Conservation (phyloP, 1,284 basidiomycete species). For the Thelephora terrestris region DNA sequence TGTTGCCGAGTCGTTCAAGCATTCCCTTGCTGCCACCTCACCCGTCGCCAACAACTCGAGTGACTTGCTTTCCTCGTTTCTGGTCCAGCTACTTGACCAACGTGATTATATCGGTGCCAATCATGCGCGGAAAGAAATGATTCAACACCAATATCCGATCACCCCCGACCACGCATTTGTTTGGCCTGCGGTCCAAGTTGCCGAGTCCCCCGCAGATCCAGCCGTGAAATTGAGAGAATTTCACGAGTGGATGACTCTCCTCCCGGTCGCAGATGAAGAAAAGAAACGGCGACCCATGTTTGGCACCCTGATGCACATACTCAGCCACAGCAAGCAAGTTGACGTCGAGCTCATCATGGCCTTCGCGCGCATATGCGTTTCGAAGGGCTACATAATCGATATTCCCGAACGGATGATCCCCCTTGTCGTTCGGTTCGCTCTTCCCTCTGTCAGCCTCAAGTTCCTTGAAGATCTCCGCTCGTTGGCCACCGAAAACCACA, state of each 20-base stretch:
- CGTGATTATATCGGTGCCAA: constrained; percentile 17
- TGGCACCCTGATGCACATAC: constrained; percentile 4
- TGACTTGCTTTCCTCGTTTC: constrained; percentile 9
- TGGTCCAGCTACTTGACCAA: constrained; percentile 13
- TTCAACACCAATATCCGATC: constrained; percentile 22
- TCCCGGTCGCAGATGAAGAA: constrained; percentile 18
- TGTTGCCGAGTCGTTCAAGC: background rate
- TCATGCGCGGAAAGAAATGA: constrained; percentile 22
- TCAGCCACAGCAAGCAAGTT: constrained; percentile 7
- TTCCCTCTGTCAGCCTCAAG: constrained; percentile 6
- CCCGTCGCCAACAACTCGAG: background rate
- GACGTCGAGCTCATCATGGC: constrained; percentile 16
- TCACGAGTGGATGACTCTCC: constrained; percentile 29
- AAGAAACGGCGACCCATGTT: background rate
- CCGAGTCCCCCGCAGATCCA: constrained; percentile 9
- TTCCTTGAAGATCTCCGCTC: constrained; percentile 16
- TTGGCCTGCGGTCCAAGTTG: constrained; percentile 17
- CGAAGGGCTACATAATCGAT: constrained; percentile 17
- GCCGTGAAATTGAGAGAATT: constrained; percentile 17
- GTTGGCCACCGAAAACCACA: background rate
- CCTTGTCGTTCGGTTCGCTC: constrained; percentile 14
- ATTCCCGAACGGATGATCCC: constrained; percentile 10
- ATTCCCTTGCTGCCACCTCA: background rate
- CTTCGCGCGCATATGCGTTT: constrained; percentile 18
- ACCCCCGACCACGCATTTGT: constrained; percentile 22